Conservation (phyloP, 129 eudicot genomes). For the Centaurea solstitialis region DNA sequence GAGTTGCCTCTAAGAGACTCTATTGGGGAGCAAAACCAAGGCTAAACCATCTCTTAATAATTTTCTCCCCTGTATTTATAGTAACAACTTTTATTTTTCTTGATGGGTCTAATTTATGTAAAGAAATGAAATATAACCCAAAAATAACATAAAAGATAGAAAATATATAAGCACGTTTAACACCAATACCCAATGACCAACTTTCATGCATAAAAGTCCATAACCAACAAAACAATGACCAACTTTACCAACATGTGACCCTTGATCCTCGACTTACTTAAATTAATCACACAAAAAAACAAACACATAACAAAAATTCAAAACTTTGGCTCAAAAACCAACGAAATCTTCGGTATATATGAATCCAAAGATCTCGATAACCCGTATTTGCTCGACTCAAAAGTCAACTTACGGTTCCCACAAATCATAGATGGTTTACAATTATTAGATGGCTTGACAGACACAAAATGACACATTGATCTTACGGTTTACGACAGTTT, state of each 20-base stretch:
- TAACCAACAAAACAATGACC: not conserved
- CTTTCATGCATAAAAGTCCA: not conserved
- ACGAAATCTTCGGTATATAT: slow-evolving; percentile 7
- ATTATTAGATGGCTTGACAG: not conserved
- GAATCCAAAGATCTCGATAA: slow-evolving; percentile 15
- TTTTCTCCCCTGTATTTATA: not conserved
- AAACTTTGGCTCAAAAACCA: not conserved
- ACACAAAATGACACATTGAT: not conserved
- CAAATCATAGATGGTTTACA: not conserved
- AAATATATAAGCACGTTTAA: too few relatives aligned
- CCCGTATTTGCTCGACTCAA: not conserved
- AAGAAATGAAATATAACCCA: not conserved
- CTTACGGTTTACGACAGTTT: not conserved
- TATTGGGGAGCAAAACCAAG: not conserved
- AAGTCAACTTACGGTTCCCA: slow-evolving; percentile 20
- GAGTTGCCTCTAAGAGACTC: not conserved
- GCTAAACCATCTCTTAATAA: not conserved
- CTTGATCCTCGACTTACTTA: slow-evolving; percentile 4
- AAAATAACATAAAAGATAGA: not conserved
- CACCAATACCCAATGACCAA: not conserved
- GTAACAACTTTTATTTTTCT: not conserved
- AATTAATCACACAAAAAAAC: slow-evolving; percentile 13
- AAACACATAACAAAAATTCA: not conserved
- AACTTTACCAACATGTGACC: slow-evolving; percentile 19
- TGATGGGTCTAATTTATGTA: not conserved